These are phyloP conservation scores for Trichothecium sympodiale DNA, from an alignment of 2,329 filamentous ascomycete species.

Conservation along the genomic window DNA sequence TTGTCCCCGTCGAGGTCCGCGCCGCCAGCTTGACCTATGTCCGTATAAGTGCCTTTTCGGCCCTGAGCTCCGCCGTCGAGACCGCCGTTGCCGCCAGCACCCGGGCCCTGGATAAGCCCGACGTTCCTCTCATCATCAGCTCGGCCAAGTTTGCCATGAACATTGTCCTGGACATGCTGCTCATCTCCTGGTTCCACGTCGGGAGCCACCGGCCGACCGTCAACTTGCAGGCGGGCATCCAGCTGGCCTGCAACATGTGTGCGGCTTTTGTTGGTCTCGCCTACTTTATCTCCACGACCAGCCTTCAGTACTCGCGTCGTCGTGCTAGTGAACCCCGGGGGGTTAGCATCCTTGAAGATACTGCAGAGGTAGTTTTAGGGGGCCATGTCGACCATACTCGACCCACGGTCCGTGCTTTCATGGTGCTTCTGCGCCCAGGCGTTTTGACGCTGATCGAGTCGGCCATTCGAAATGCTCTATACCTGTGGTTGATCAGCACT, in stretches of 20 bases:
- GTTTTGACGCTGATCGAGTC: slow-evolving; percentile 52
- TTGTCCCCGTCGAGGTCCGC: slow-evolving; percentile 51
- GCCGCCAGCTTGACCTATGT: slow-evolving; percentile 50
- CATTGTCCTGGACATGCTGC: slow-evolving; percentile 53
- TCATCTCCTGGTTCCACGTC: slow-evolving; percentile 57
- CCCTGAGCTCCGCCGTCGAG: slow-evolving; percentile 51
- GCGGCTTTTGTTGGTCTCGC: slow-evolving; percentile 43
- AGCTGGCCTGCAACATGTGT: slow-evolving; percentile 47
- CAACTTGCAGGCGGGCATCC: slow-evolving; percentile 53
- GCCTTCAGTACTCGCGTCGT: slow-evolving; percentile 7
- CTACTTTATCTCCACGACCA: slow-evolving; percentile 45
- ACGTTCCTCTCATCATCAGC: slow-evolving; percentile 58
- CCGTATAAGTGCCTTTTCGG: slow-evolving; percentile 51
- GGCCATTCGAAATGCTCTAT: slow-evolving; percentile 55
- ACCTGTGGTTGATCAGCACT: slow-evolving; percentile 57
- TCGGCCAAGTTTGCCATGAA: slow-evolving; percentile 53
- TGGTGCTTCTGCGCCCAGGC: slow-evolving; percentile 44
- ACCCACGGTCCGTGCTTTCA: slow-evolving; percentile 32
- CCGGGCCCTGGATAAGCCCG: slow-evolving; percentile 52
- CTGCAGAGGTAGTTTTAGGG: too few relatives aligned
- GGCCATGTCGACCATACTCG: slow-evolving; percentile 5
- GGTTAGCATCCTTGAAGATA: too few relatives aligned
- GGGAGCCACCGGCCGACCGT: slow-evolving; percentile 40
- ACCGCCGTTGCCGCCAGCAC: slow-evolving; percentile 50
- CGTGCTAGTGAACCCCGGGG: background rate